Base-by-base conservation (phyloP, 495 filamentous ascomycete species). In the Daldinia loculata region DNA sequence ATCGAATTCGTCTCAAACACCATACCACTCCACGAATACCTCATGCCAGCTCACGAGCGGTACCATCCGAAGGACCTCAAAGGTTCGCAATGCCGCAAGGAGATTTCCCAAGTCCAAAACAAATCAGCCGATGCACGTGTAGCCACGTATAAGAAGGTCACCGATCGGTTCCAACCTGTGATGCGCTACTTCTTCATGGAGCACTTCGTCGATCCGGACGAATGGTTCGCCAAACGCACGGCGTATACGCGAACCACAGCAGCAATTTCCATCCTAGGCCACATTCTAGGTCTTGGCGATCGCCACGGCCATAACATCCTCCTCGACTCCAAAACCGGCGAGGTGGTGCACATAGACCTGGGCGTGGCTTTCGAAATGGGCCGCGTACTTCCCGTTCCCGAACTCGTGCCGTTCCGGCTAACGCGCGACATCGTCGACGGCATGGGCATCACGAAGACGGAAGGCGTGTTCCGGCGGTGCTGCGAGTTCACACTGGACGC, bases 161-260 rank as follows among this genome's bases (percentile, higher is more conserved):
- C 86, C 7, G 89, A 94, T 2, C 84, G 87, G 36, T 98, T 97
- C 79, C 90, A 93, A 48, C 96, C 96, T 0, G 95, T 98, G n/a
- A 90, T 98, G 89, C 89, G 90, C 36, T 97, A 93, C 77, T 99
- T 98, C 83, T 97, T 98, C 80, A 92, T 97, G 84, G 94, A 99
- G 76, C 89, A 90, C 50, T 99, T 97, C 77, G 86, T 90, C 17
- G 94, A 96, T 71, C 95, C 95, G 4, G 94, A 98, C 75, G 93
- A 97, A 70, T 99, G 95, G 95, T 98, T 97, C 73, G 86, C 85
- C 55, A 90, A 88, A 66, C 87, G 95, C 29, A 86, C 96, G 5
- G 91, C 93, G 3, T 99, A 98, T 76, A 97, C 93, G 0, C 86
- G 95, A 59, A 94, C 90, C 52, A 98, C 94, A 2, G 96, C 95